Base-by-base conservation (phyloP, 176 grass and related monocot genomes). In the Eleusine coracana region DNA sequence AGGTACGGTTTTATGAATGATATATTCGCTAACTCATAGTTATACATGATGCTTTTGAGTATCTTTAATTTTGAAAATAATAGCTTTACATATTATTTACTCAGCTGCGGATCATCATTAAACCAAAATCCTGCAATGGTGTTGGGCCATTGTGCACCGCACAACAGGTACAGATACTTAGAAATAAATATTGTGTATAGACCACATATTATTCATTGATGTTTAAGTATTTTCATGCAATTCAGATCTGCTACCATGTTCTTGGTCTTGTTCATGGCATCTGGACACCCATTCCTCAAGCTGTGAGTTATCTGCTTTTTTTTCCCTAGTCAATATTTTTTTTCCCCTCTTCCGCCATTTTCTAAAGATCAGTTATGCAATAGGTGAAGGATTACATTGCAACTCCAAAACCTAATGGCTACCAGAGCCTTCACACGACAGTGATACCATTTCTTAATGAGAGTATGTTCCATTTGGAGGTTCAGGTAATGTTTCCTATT, bases 391-490 rank as follows among this genome's bases (percentile, higher is more conserved):
- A 98, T 79, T 98, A 95, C 42, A 98, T 98, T 85, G 93, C 96
- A 82, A 98, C 92, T 86, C 92, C 96, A 83, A 98, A 98, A 85
- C 96, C 96, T 82, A 98, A 98, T 90, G 93, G 91, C 37, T 98
- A 95, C 51, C 87, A 98, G 92, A 93, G 96, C 75, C 85, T 98
- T 66, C 96, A 98, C 89, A 96, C 93, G 20, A 93, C 91, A 59
- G 93, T 98, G 79, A 95, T 98, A 86, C 96, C 96, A 50, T 98
- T 98, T 92, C 89, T 98, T 76, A 94, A 98, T 80, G 93, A 98
- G 83, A 98, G 91, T 73, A 98, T 95, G 93, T 93, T 98, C 62
- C 92, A 90, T 81, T 84, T 98, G 88, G 96, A 98, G 91, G 96
- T 98, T 84, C 96, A 98, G 94, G 94, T 93, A 84, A 72, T 67